Evolutionary conservation across 148 eudicot species (phyloP), one percentile per base, ranked within the genome.

Genomic region (Silene uniflora): DNA sequence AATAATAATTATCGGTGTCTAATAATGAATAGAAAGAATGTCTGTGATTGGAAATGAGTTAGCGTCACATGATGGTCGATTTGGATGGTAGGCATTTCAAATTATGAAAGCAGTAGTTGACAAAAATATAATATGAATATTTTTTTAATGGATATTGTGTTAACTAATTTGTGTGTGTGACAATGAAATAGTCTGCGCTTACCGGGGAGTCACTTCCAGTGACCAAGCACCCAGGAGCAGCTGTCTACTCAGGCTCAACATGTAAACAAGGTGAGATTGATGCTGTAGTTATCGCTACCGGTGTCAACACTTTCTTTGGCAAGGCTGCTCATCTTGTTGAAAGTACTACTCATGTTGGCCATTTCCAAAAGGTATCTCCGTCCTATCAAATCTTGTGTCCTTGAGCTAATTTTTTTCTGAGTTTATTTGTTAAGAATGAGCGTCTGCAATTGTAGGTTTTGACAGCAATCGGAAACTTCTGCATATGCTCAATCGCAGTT

Each of bases 301-400:
- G 97, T 18, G 83, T 91, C 59, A 89, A 91, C 58, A 88, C 93
- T 56, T 91, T 91, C 84, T 91, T 91, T 63, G 97, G 97, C 52
- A 91, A 91, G 76, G 97, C 97, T 29, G 97, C 93, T 74, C 97
- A 91, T 82, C 90, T 91, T 63, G 97, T 91, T 4, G 97, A 89
- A 63, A 83, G 69, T 76, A 91, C 97, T 2, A 88, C 79, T 46
- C 89, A 89, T 66, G 92, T 89, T 25, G 97, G 97, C 21, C 97
- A 91, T 76, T 91, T 91, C 82, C 97, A 91, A 69, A 88, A 87
- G 92, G 97, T 89, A 22, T 16, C 16, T 14, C 21, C 13, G 44
- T 24, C 19, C 61, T 10, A 14, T 52, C 9, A 44, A 35, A 35
- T 68, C 6, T 68, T 68, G 1, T 16, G 49, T 22, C 39, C 24